Percentiles rank a stretch among this genome's conserved stretches.
Evolutionary conservation across 2,329 filamentous ascomycete species (phyloP).

Genomic region (Aspergillus unguis): DNA sequence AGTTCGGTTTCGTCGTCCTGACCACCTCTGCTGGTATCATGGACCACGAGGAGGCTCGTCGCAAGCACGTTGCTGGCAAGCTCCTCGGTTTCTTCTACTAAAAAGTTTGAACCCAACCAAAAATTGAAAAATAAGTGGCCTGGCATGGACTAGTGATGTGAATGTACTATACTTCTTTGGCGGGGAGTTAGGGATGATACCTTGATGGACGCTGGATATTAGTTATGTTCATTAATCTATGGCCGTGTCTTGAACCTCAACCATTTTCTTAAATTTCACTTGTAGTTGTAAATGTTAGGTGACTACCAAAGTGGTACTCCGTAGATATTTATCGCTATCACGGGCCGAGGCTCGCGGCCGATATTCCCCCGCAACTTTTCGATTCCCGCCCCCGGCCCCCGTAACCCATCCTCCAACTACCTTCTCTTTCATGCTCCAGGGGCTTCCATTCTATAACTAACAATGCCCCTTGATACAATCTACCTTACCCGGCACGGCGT

Average conservation of each 20-base stretch:
- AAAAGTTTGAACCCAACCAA: constrained; percentile 17
- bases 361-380: constrained; percentile 18
- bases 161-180: constrained; percentile 9
- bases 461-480: constrained; percentile 67
- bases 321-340: not conserved
- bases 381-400: not conserved
- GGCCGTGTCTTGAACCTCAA: not conserved
- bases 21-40: constrained; percentile 99
- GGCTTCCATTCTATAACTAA: not conserved
- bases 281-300: not conserved
- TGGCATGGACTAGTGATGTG: constrained; percentile 2
- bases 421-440: not conserved
- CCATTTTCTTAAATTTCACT: not conserved
- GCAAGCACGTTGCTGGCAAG: constrained; percentile 99
- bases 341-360: constrained; percentile 7
- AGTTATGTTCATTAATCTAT: constrained; percentile 18
- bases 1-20: constrained; percentile 99
- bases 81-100: constrained; percentile 99
- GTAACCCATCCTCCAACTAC: not conserved
- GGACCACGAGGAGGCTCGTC: constrained; percentile 99
- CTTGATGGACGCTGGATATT: constrained; percentile 23
- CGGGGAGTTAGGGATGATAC: constrained; percentile 16
- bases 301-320: not conserved
- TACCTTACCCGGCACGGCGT: constrained; percentile 74
- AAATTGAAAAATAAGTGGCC: constrained; percentile 11